A percentile compares a stretch with the other conserved stretches of the same genome.
These are phyloP conservation scores for Leishmania gerbilli DNA, from an alignment of 208 protist species.

Conservation along the genomic window DNA sequence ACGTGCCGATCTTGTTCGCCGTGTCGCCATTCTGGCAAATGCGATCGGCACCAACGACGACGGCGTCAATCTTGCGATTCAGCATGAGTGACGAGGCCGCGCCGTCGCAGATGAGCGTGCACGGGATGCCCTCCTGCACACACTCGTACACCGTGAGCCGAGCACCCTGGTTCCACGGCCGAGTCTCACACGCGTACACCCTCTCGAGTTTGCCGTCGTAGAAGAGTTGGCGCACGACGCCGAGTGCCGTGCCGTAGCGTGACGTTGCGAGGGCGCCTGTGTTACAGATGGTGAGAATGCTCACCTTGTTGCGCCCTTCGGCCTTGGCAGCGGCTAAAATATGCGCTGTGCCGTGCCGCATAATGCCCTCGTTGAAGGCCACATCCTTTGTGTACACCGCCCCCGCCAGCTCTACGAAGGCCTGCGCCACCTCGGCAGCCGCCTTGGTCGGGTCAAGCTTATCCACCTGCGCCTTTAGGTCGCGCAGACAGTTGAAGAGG, in stretches of 20 bases:
- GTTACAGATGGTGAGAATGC: conserved; percentile 95
- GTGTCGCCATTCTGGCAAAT: conserved; percentile 95
- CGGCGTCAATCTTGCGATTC: conserved; percentile 69
- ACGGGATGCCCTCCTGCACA: conserved; percentile 91
- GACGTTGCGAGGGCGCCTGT: conserved; percentile 93
- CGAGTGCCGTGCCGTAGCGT: conserved; percentile 94
- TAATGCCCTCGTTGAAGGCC: conserved; percentile 91
- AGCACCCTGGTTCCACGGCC: conserved; percentile 95
- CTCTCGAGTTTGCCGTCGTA: conserved; percentile 77
- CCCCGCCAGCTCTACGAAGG: conserved; percentile 78
- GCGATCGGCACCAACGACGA: conserved; percentile 94
- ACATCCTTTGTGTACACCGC: conserved; percentile 89
- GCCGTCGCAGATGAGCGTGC: conserved; percentile 92
- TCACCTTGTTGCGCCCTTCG: conserved; percentile 36
- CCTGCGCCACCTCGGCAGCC: conserved; percentile 44
- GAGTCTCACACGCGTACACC: conserved; percentile 94
- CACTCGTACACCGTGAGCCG: conserved; percentile 96
- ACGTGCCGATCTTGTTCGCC: conserved; percentile 97
- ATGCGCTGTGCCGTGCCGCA: conserved; percentile 80
- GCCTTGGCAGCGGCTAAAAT: conserved; percentile 56
- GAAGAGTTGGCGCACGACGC: conserved; percentile 91
- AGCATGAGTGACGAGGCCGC: conserved; percentile 85
- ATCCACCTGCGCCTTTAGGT: conserved; percentile 59
- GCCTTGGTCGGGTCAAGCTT: conserved; percentile 17
- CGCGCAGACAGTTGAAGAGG: conserved; percentile 89